phyloP scores from a whole-genome alignment of 1,284 basidiomycete genomes.

The Leccinum proximum region DNA sequence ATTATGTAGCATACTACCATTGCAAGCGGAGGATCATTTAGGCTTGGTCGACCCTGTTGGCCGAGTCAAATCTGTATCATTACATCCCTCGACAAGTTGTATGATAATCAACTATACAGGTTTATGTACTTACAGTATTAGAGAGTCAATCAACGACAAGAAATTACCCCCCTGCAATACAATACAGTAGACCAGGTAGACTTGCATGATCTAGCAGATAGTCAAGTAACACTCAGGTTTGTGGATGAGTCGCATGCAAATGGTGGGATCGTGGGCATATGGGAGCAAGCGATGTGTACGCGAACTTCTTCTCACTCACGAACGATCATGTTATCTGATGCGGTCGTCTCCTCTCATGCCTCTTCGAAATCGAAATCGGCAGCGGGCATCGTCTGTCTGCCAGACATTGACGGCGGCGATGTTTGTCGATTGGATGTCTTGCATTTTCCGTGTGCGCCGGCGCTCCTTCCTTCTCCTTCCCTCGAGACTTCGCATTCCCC shows the following conservation, averaged over 20 bases:
- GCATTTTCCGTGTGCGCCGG: neutral
- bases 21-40: neutral
- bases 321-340: neutral
- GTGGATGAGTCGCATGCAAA: neutral
- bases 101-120: neutral
- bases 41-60: neutral
- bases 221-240: slow-evolving; percentile 3
- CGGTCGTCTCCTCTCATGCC: neutral
- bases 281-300: neutral
- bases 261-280: neutral
- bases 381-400: neutral
- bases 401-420: neutral
- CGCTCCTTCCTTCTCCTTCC: neutral
- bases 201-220: slow-evolving; percentile 2
- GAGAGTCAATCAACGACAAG: slow-evolving; percentile 16
- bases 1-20: slow-evolving; percentile 4
- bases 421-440: neutral
- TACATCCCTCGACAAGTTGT: neutral
- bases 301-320: neutral
- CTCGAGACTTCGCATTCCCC: neutral
- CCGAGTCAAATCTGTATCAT: slow-evolving; percentile 5
- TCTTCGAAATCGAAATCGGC: neutral
- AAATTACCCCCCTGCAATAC: slow-evolving; percentile 20
- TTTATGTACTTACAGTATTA: neutral
- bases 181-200: slow-evolving; percentile 12